A percentile compares a stretch with the other conserved stretches of the same genome.
Conservation (phyloP, 2,329 filamentous ascomycete species). For the Colletotrichum spinosum region DNA sequence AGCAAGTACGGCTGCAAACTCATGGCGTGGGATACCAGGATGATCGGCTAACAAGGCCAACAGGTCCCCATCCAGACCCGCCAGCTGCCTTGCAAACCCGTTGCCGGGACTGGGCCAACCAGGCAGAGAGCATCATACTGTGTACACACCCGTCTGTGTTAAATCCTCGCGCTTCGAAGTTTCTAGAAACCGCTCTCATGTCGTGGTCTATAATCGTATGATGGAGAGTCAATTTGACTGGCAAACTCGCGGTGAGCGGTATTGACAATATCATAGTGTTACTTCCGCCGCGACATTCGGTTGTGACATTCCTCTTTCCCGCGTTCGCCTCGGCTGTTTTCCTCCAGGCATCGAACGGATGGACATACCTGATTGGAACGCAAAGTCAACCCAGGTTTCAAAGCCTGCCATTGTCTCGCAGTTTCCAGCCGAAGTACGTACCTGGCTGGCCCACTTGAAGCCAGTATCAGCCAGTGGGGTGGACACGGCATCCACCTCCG, state of each 20-base stretch:
- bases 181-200: constrained; percentile 18
- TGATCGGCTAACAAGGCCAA: background rate
- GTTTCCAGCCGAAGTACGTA: too few relatives aligned
- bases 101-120: background rate
- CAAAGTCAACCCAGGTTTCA: too few relatives aligned
- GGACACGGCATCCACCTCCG: constrained; percentile 17
- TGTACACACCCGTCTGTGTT: background rate
- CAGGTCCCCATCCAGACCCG: too few relatives aligned
- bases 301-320: too few relatives aligned
- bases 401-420: too few relatives aligned
- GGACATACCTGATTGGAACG: too few relatives aligned
- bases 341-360: too few relatives aligned
- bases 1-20: too few relatives aligned
- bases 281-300: too few relatives aligned
- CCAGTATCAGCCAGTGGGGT: constrained; percentile 6
- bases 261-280: too few relatives aligned
- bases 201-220: background rate
- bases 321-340: too few relatives aligned
- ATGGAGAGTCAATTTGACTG: background rate
- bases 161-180: constrained; percentile 10
- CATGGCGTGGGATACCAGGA: background rate
- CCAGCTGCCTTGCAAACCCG: background rate
- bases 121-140: background rate
- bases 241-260: too few relatives aligned
- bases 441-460: background rate